Percentiles rank a stretch among this genome's conserved stretches.
These are phyloP conservation scores for Nemania sp. DNA, from an alignment of 2,329 filamentous ascomycete genomes.

Conservation along the genomic window DNA sequence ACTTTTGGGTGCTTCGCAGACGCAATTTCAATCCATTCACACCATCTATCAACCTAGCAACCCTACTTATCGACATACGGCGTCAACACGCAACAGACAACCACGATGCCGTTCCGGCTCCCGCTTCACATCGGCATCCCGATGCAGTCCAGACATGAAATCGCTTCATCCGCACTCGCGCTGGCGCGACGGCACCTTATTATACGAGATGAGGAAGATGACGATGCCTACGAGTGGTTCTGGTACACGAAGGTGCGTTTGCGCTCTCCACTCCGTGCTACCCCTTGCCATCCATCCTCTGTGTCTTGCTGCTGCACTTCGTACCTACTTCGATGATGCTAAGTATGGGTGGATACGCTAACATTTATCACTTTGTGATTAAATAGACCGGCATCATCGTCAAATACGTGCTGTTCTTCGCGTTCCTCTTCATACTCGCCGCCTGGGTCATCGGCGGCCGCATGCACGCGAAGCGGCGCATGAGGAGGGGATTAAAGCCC, in stretches of 20 bases:
- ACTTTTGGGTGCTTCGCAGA: too few species aligned
- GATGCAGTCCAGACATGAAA: slow-evolving; percentile 4
- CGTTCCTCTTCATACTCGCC: slow-evolving; percentile 60
- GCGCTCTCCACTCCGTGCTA: not conserved
- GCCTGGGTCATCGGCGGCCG: slow-evolving; percentile 69
- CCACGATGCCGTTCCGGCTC: not conserved
- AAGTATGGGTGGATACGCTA: not conserved
- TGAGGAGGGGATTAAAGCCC: slow-evolving; percentile 67
- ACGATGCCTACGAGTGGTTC: slow-evolving; percentile 34
- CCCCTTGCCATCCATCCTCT: not conserved
- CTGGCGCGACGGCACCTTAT: slow-evolving; percentile 29
- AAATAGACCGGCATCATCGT: slow-evolving; percentile 63
- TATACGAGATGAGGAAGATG: slow-evolving; percentile 27
- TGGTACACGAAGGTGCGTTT: slow-evolving; percentile 37
- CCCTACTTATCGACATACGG: too few species aligned
- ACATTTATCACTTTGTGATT: not conserved
- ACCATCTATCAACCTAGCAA: too few species aligned
- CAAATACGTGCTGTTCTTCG: slow-evolving; percentile 71
- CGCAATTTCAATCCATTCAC: too few species aligned
- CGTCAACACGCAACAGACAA: not conserved
- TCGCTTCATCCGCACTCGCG: not conserved
- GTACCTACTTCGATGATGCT: too few species aligned
- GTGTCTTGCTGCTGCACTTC: too few species aligned
- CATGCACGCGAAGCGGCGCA: slow-evolving; percentile 67
- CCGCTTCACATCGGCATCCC: slow-evolving; percentile 16